phyloP scores from a whole-genome alignment of 1,284 basidiomycete species.

The Trichosporon sp. region DNA sequence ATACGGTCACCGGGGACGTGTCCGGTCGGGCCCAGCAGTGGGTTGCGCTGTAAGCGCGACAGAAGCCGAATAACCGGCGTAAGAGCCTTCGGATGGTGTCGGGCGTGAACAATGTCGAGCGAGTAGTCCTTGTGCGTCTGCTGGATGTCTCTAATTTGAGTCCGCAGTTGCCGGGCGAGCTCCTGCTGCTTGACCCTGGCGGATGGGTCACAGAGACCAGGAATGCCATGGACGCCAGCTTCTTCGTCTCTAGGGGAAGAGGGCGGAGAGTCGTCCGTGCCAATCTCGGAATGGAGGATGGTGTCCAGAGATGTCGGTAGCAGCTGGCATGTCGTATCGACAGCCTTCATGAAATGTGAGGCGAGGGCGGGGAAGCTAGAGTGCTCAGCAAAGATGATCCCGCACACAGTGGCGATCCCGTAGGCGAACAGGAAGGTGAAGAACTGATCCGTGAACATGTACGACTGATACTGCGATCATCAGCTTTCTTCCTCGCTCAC shows the following conservation, averaged over 20 bases:
- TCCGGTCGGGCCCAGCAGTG: slow-evolving; percentile 37
- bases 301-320: slow-evolving; percentile 33
- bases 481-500: not conserved
- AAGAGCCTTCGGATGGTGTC: slow-evolving; percentile 21
- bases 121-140: slow-evolving; percentile 22
- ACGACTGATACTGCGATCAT: slow-evolving; percentile 1
- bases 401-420: slow-evolving; percentile 32
- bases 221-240: not conserved
- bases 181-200: slow-evolving; percentile 19
- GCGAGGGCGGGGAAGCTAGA: slow-evolving; percentile 30
- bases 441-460: slow-evolving; percentile 40
- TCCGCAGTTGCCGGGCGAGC: slow-evolving; percentile 28
- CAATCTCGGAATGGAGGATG: slow-evolving; percentile 21
- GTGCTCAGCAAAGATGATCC: slow-evolving; percentile 30
- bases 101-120: slow-evolving; percentile 24
- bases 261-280: not conserved
- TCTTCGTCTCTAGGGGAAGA: not conserved
- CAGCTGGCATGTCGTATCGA: slow-evolving; percentile 27
- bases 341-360: slow-evolving; percentile 20
- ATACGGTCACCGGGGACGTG: slow-evolving; percentile 45
- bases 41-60: slow-evolving; percentile 34
- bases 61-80: slow-evolving; percentile 27
- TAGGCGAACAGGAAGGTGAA: slow-evolving; percentile 42
- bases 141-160: slow-evolving; percentile 17
- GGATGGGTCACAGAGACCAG: not conserved